Conservation (phyloP, 192 early-diverging fungal genomes). For the Coemansia sp. region DNA sequence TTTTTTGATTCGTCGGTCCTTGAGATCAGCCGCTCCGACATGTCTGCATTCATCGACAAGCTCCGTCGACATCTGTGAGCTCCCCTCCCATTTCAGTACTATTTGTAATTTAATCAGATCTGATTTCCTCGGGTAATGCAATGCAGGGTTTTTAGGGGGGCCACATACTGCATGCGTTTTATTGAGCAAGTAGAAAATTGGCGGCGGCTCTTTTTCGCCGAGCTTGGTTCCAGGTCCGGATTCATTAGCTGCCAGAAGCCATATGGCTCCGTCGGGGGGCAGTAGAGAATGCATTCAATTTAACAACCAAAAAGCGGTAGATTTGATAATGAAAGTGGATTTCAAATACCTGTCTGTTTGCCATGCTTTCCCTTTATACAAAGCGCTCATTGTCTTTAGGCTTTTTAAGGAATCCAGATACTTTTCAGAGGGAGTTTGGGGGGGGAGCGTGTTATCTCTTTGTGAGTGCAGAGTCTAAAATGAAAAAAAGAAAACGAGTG, state of each 20-base stretch:
- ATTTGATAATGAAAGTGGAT: too few species aligned
- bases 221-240: too few species aligned
- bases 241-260: too few species aligned
- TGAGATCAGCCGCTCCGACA: constrained; percentile 72
- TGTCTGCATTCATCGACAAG: constrained; percentile 65
- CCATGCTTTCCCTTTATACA: constrained; percentile 1
- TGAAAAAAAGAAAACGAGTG: background rate
- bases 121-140: background rate
- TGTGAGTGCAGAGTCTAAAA: background rate
- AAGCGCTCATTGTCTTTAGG: background rate
- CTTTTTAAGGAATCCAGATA: background rate
- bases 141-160: too few species aligned
- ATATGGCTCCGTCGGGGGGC: too few species aligned
- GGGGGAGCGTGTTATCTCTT: background rate
- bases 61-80: constrained; percentile 53
- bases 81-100: background rate
- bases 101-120: background rate
- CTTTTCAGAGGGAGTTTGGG: background rate
- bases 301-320: too few species aligned
- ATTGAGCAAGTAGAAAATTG: too few species aligned
- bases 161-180: too few species aligned
- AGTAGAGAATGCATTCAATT: too few species aligned
- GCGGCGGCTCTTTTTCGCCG: too few species aligned
- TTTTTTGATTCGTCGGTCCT: constrained; percentile 83
- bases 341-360: background rate